Evolutionary conservation across 2,329 filamentous ascomycete species (phyloP), one percentile per base, ranked within the genome.

Genomic region (Fusarium sororula): DNA sequence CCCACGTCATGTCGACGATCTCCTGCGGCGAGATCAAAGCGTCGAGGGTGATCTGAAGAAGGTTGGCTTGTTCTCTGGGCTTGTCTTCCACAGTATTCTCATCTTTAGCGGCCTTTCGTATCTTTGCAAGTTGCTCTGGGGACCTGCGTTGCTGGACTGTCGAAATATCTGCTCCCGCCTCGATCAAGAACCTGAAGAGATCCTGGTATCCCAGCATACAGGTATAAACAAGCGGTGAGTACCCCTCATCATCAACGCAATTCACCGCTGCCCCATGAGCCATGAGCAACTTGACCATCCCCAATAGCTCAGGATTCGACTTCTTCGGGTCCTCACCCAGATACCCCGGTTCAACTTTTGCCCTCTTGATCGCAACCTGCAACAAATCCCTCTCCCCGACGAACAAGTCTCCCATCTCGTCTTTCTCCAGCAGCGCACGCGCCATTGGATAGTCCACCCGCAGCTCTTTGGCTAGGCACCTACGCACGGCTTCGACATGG

Each of bases 1-100:
- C 42, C 69, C 58, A 70, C 7, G 30, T 69, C 53, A 70, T 60
- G 4, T 73, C 32, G 13, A 56, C 37, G 4, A 70, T 32, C 7
- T 24, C 10, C 17, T 73, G 69, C 2, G 69, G 64, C 0, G 69
- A 72, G 24, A 72, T 65, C 1, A 72, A 5, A 5, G 69, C 69
- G n/a, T 72, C 69, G 1, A 72, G 51, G 0, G 64, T 60, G 5
- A 60, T 13, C 6, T 73, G 64, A 7, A 72, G 59, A 11, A 72
- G 69, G 14, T 60, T 72, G 0, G 24, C 35, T 0, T 15, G 22
- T 18, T 47, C 53, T 3, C 48, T 22, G 3, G 38, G 12, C 12
- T n/a, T 7, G 0, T 63, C 7, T 13, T 14, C n/a, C 7, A 39
- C 14, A 7, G 24, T 4, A 4, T 55, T 32, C 12, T 6, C 11